A percentile compares a stretch with the other conserved stretches of the same genome.
phyloP scores from a whole-genome alignment of 2,329 filamentous ascomycete species.

The Claviceps lovelessii region DNA sequence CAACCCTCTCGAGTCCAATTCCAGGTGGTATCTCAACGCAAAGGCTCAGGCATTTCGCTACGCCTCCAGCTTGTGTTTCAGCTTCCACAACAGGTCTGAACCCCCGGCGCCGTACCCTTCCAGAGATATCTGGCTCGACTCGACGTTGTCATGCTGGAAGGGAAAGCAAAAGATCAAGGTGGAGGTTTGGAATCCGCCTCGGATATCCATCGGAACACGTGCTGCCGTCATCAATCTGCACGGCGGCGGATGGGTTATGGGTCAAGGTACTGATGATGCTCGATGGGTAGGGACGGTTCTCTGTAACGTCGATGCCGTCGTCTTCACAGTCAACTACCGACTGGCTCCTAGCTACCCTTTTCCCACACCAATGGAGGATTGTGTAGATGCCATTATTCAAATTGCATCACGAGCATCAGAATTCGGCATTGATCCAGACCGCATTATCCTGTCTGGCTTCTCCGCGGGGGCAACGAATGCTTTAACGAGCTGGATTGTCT shows the following conservation, averaged over 20 bases:
- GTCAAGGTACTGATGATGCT: constrained; percentile 47
- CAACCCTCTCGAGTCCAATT: constrained; percentile 29
- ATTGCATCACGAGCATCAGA: constrained; percentile 40
- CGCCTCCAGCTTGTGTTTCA: constrained; percentile 29
- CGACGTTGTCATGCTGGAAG: constrained; percentile 23
- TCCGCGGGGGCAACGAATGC: constrained; percentile 47
- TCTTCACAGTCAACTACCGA: constrained; percentile 54
- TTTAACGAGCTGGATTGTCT: constrained; percentile 31
- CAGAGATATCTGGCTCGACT: constrained; percentile 27
- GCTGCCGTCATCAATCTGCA: constrained; percentile 52
- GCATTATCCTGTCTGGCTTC: constrained; percentile 48
- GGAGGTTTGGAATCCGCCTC: constrained; percentile 31
- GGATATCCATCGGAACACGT: constrained; percentile 20
- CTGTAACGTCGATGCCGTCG: constrained; percentile 37
- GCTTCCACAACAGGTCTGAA: constrained; percentile 26
- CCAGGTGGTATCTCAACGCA: constrained; percentile 29
- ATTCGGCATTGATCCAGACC: constrained; percentile 40
- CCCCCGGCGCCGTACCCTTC: constrained; percentile 25
- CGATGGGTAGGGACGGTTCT: constrained; percentile 43
- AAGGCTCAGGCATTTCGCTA: constrained; percentile 29
- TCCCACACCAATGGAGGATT: constrained; percentile 50
- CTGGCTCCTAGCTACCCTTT: constrained; percentile 51
- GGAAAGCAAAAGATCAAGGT: constrained; percentile 28
- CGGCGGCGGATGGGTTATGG: constrained; percentile 52
- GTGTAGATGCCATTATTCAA: constrained; percentile 49